Evolutionary conservation across 192 early-diverging fungal species (phyloP).

Genomic region (Coemansia guatemalensis): DNA sequence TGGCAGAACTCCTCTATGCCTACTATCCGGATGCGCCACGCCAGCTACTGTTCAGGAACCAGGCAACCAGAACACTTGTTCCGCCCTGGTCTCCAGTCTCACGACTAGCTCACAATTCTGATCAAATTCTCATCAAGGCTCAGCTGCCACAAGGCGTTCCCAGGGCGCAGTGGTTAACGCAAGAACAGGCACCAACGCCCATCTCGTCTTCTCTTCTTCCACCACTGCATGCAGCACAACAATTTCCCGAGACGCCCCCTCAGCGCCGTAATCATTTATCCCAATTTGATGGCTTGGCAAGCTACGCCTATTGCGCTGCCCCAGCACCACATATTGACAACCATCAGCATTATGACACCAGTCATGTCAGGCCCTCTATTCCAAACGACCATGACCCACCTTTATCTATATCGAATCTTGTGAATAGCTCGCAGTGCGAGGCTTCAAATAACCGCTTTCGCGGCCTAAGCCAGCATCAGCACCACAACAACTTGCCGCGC

Average conservation of each 20-base stretch:
- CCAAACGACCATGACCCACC: background rate
- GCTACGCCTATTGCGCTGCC: background rate
- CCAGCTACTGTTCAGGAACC: slow-evolving; percentile 26
- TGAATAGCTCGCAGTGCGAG: background rate
- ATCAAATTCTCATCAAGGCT: slow-evolving; percentile 3
- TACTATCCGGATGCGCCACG: slow-evolving; percentile 32
- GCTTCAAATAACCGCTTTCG: background rate
- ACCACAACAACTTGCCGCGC: slow-evolving; percentile 11
- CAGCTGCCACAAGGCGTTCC: slow-evolving; percentile 7
- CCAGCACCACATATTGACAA: background rate
- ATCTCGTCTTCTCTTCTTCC: background rate
- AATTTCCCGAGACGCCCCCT: background rate
- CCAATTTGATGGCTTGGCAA: background rate
- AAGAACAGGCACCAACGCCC: background rate
- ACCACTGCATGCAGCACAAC: background rate
- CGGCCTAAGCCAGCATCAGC: background rate
- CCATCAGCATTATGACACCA: too few relatives aligned
- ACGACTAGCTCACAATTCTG: background rate
- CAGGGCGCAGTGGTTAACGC: slow-evolving; percentile 6
- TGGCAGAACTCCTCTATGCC: slow-evolving; percentile 27
- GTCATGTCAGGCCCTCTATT: background rate
- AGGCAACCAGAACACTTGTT: slow-evolving; percentile 18
- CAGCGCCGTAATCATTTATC: background rate
- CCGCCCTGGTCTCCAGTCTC: slow-evolving; percentile 13
- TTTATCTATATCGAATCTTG: background rate